Evolutionary conservation across 2,329 filamentous ascomycete species (phyloP).

Genomic region (Sporothrix humicola): DNA sequence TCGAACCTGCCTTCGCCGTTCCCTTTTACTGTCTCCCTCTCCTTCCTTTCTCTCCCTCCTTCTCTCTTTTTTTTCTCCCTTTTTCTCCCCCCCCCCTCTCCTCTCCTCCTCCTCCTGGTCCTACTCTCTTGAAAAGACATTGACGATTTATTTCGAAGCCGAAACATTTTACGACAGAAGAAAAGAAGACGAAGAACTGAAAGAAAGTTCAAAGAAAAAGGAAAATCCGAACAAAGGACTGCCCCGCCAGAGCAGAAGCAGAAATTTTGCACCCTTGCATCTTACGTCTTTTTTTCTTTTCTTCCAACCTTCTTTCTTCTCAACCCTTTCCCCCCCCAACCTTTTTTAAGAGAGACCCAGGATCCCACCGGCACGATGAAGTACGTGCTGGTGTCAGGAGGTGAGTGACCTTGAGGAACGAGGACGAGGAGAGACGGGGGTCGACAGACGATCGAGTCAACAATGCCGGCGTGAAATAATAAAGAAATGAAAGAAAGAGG

Average conservation of each 20-base stretch:
- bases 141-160: background rate
- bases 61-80: slow-evolving; percentile 2
- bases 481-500: background rate
- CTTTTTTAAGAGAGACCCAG: slow-evolving; percentile 22
- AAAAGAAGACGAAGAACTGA: slow-evolving; percentile 27
- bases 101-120: slow-evolving; percentile 30
- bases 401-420: slow-evolving; percentile 30
- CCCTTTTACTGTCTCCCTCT: slow-evolving; percentile 22
- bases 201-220: background rate
- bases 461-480: background rate
- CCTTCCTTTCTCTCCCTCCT: slow-evolving; percentile 19
- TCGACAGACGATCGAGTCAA: background rate
- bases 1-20: background rate
- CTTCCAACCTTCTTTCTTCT: background rate
- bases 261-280: background rate
- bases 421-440: slow-evolving; percentile 4
- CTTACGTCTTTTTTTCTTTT: too few species aligned
- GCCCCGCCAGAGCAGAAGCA: background rate
- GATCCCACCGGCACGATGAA: slow-evolving; percentile 38
- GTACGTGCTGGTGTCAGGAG: slow-evolving; percentile 41
- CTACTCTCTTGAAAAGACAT: slow-evolving; percentile 19
- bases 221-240: background rate
- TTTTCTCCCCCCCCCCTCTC: slow-evolving; percentile 21
- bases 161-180: background rate
- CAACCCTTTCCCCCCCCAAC: background rate